These are phyloP conservation scores for Albophoma yamanashiensis DNA, from an alignment of 2,329 filamentous ascomycete genomes.

Conservation along the genomic window DNA sequence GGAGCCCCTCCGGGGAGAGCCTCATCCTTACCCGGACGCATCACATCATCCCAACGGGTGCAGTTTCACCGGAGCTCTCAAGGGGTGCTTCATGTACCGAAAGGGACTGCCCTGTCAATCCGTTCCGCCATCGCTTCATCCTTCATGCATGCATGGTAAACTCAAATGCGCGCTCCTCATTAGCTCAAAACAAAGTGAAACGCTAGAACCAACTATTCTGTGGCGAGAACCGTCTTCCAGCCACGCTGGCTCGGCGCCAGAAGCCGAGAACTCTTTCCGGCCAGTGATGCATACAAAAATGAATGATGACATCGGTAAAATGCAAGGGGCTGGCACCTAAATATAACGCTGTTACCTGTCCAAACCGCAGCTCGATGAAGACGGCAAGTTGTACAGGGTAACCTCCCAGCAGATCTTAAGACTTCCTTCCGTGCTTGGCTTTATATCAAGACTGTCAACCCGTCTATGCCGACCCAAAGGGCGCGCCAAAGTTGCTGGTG, in stretches of 20 bases:
- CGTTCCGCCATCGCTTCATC: neutral
- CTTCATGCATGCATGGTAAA: neutral
- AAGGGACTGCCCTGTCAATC: neutral
- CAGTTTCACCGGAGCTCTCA: neutral
- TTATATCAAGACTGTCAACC: neutral
- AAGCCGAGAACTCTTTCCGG: neutral
- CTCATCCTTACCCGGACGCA: neutral
- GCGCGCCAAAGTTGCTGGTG: constrained; percentile 36
- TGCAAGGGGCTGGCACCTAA: neutral
- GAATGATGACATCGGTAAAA: neutral
- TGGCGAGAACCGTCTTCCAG: neutral
- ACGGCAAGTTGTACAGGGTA: neutral
- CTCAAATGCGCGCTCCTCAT: neutral
- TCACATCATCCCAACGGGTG: neutral
- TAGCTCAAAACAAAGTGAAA: neutral
- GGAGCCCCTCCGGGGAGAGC: neutral
- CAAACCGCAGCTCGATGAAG: neutral
- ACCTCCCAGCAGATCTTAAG: neutral
- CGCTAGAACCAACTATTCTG: neutral
- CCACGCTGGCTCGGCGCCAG: neutral
- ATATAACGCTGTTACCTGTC: neutral
- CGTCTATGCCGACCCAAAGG: constrained; percentile 25
- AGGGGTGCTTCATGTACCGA: neutral
- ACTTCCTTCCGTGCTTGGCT: neutral
- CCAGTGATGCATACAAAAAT: neutral